Evolutionary conservation across 495 filamentous ascomycete species (phyloP).

Genomic region (Daldinia decipiens): DNA sequence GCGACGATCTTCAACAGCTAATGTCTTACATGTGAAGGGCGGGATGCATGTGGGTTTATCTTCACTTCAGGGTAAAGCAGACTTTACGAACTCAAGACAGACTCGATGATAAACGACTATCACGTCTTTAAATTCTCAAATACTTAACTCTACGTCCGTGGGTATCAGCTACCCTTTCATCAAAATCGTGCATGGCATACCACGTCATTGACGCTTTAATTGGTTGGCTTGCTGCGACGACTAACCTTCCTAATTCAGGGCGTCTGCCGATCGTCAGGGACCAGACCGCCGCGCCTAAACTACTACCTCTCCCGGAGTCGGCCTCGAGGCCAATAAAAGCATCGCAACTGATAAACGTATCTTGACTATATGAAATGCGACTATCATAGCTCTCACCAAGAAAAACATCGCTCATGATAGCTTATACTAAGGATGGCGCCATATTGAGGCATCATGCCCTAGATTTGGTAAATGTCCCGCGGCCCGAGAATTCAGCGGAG

Average conservation of each 20-base stretch:
- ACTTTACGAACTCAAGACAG: slow-evolving; percentile 7
- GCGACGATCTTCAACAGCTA: slow-evolving; percentile 31
- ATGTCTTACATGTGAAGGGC: neutral
- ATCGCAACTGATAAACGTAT: slow-evolving; percentile 31
- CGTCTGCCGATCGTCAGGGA: slow-evolving; percentile 39
- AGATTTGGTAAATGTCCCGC: slow-evolving; percentile 1
- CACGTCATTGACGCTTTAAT: slow-evolving; percentile 16
- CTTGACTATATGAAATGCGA: neutral
- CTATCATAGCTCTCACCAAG: neutral
- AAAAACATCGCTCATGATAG: slow-evolving; percentile 4
- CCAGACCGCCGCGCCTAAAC: slow-evolving; percentile 13
- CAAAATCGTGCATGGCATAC: slow-evolving; percentile 34
- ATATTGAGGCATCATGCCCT: slow-evolving; percentile 1
- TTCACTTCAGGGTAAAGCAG: neutral
- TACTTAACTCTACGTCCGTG: slow-evolving; percentile 16
- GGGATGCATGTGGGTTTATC: slow-evolving; percentile 7
- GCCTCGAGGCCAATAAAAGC: slow-evolving; percentile 35
- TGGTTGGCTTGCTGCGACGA: slow-evolving; percentile 18
- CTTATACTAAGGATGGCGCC: slow-evolving; percentile 4
- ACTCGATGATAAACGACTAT: neutral
- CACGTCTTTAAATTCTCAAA: neutral
- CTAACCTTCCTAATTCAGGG: slow-evolving; percentile 44
- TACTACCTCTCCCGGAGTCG: slow-evolving; percentile 3
- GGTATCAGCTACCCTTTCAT: slow-evolving; percentile 33
- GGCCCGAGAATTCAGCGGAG: slow-evolving; percentile 2